Base-by-base conservation (phyloP, 768 basidiomycete species). In the Leccinum aurantiacum region DNA sequence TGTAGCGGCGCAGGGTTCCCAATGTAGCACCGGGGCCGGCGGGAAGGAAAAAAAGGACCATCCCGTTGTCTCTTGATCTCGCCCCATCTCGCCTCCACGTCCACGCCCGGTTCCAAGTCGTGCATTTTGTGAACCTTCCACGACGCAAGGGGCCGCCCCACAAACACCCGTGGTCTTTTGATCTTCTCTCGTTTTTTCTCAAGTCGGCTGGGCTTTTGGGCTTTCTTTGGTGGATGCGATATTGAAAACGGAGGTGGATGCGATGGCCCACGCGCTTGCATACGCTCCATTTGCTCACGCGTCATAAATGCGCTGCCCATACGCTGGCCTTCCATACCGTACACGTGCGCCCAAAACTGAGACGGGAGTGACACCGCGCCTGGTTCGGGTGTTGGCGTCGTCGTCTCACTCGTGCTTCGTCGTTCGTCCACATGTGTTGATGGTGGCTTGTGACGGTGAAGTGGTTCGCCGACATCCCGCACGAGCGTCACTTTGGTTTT, bases 331-430 rank as follows among this genome's bases (percentile, higher is more conserved):
- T 69, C 66, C 37, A 74, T 44, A 17, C 69, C 70, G 6, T 74
- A 74, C 14, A 75, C 74, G 19, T 74, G 73, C 10, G 74, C 72
- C 74, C 74, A 74, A n/a, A 73, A 75, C n/a, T 53, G 59, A 1
- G 72, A 3, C 8, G 17, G 60, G 6, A 11, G 14, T 2, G 54
- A 46, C 10, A 46, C 0, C 47, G 56, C 10, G 24, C 54, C 15
- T 0, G 60, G 48, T 35, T 61, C 59, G 0, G 68, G 59, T 1
- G 55, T 58, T 17, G 51, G 50, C 6, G 57, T 57, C 49, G 50
- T 61, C 47, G 3, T 13, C 1, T 24, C 24, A 11, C 54, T 60
- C 3, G 29, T 50, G 15, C 38, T 54, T 33, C n/a, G 53, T 24
- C 7, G 24, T 17, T 6, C 25, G 15, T n/a, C 13, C 17, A 1